phyloP scores from a whole-genome alignment of 1,139 yeast species.

The Suhomyces guaymorum region DNA sequence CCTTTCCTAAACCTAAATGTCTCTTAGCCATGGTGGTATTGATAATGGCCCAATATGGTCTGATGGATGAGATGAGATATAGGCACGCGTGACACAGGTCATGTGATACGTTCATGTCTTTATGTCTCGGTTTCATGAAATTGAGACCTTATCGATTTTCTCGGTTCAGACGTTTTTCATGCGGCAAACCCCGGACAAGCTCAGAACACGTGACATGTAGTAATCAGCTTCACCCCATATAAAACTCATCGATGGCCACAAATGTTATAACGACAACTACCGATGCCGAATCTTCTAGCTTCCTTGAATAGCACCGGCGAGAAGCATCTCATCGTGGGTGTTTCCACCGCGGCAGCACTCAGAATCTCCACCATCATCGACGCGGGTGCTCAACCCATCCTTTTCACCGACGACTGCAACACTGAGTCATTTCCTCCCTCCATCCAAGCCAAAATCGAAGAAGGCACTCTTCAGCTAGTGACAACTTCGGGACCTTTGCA shows the following conservation, averaged over 20 bases:
- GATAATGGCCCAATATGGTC: slow-evolving; percentile 5
- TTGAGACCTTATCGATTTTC: no score
- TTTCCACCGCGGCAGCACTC: slow-evolving; percentile 50
- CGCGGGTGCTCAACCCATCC: slow-evolving; percentile 59
- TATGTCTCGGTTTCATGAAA: no score
- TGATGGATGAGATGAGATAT: no score
- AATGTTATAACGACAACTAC: neutral
- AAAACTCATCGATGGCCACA: neutral
- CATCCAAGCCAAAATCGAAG: slow-evolving; percentile 22
- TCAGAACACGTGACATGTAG: slow-evolving; percentile 17
- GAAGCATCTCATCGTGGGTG: slow-evolving; percentile 63
- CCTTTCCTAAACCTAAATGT: slow-evolving; percentile 79
- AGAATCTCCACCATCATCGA: slow-evolving; percentile 52
- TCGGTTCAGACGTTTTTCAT: no score
- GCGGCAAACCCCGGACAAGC: neutral
- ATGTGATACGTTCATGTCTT: no score
- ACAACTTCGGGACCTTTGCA: slow-evolving; percentile 30
- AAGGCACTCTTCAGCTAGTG: slow-evolving; percentile 30
- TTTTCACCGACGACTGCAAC: slow-evolving; percentile 33
- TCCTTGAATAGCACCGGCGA: slow-evolving; percentile 55
- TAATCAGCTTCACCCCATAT: slow-evolving; percentile 10
- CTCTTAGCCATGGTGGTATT: slow-evolving; percentile 60
- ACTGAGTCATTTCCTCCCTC: slow-evolving; percentile 21
- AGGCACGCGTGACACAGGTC: slow-evolving; percentile 1
- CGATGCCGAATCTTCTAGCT: slow-evolving; percentile 44